Conservation (phyloP, 2,329 filamentous ascomycete species). For the Scleromitrula shiraiana region DNA sequence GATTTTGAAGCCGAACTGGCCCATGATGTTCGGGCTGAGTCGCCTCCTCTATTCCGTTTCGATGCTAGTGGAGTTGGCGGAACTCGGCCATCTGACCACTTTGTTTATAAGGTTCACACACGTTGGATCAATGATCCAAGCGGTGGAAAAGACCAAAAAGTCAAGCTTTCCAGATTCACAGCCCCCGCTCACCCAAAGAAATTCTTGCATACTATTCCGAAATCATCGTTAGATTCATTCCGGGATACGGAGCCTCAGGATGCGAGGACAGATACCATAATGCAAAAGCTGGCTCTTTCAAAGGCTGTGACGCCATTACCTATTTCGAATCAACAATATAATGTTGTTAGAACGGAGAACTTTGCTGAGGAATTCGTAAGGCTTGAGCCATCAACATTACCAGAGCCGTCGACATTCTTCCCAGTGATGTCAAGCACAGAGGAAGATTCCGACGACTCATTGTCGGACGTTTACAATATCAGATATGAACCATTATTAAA, state of each 20-base stretch:
- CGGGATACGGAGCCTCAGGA: not conserved
- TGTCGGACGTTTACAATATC: not conserved
- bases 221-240: slow-evolving; percentile 16
- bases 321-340: not conserved
- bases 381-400: slow-evolving; percentile 5
- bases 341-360: not conserved
- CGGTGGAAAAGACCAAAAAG: not conserved
- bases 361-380: not conserved
- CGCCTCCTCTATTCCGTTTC: slow-evolving; percentile 30
- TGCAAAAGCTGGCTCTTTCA: slow-evolving; percentile 4
- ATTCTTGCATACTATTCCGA: slow-evolving; percentile 16
- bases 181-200: slow-evolving; percentile 8
- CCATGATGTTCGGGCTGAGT: not conserved
- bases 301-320: slow-evolving; percentile 1
- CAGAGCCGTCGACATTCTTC: not conserved
- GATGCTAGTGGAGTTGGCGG: slow-evolving; percentile 53
- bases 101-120: slow-evolving; percentile 43
- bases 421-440: not conserved
- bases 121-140: slow-evolving; percentile 13
- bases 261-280: slow-evolving; percentile 6
- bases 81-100: slow-evolving; percentile 56
- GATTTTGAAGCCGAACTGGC: slow-evolving; percentile 27
- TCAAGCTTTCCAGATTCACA: slow-evolving; percentile 16
- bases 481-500: not conserved
- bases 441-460: not conserved